A percentile compares a stretch with the other conserved stretches of the same genome.
These are phyloP conservation scores for Ampelocalamus luodianensis DNA, from an alignment of 176 grass and related monocot species.

Conservation along the genomic window DNA sequence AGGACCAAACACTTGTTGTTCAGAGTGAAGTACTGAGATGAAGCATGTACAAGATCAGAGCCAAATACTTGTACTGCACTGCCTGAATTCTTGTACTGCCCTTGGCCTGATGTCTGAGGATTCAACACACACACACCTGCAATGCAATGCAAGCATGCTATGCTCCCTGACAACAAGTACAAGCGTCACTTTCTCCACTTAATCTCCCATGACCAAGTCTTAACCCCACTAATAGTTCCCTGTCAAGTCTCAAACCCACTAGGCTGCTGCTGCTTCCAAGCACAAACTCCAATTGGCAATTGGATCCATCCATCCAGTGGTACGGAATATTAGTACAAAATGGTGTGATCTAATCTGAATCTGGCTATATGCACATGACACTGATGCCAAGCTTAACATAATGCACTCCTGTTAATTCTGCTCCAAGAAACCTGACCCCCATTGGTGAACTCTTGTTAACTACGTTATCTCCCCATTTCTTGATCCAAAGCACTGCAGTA, in stretches of 20 bases:
- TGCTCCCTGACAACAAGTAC: background rate
- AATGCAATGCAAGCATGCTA: background rate
- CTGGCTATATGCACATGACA: constrained; percentile 11
- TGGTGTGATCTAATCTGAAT: constrained; percentile 19
- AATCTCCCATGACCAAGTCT: background rate
- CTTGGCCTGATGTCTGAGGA: background rate
- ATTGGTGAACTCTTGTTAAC: constrained; percentile 11
- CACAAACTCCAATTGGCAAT: background rate
- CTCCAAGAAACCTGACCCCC: background rate
- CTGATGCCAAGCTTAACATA: constrained; percentile 1
- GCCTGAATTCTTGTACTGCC: background rate
- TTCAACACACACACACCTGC: background rate
- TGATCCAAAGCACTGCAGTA: background rate
- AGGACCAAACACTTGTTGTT: background rate
- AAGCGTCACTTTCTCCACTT: background rate
- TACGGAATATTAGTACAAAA: constrained; percentile 10
- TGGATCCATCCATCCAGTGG: background rate
- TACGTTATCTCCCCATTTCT: constrained; percentile 23
- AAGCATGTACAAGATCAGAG: background rate
- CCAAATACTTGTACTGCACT: background rate
- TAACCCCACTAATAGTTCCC: background rate
- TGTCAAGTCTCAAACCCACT: background rate
- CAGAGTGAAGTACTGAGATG: background rate
- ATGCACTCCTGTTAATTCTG: background rate
- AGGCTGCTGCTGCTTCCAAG: background rate